phyloP scores from a whole-genome alignment of 1,139 yeast species.

The Insectozyma bohioensis region DNA sequence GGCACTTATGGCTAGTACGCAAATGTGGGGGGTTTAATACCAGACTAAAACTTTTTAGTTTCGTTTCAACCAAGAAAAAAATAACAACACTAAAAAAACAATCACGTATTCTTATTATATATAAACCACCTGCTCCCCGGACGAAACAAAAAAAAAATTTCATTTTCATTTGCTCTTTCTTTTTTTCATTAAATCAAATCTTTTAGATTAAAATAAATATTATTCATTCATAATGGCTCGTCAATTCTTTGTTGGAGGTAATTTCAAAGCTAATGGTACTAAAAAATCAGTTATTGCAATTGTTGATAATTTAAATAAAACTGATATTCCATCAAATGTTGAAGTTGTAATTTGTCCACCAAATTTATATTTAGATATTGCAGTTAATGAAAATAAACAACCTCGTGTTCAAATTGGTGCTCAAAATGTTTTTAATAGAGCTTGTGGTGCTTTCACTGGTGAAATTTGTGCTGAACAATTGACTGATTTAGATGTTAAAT shows the following conservation, averaged over 20 bases:
- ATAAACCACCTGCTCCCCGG: too few species aligned
- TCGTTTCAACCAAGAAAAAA: too few species aligned
- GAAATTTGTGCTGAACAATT: slow-evolving; percentile 88
- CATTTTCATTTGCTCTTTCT: neutral
- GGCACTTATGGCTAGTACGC: too few species aligned
- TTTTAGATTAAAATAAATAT: too few species aligned
- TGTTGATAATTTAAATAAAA: slow-evolving; percentile 77
- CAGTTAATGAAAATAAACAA: slow-evolving; percentile 69
- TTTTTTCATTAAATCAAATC: too few species aligned
- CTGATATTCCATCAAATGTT: slow-evolving; percentile 68
- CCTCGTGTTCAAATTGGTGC: slow-evolving; percentile 79
- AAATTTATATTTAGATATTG: slow-evolving; percentile 81
- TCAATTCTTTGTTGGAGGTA: slow-evolving; percentile 96
- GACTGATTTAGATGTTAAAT: slow-evolving; percentile 87
- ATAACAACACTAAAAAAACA: too few species aligned
- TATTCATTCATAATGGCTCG: slow-evolving; percentile 60
- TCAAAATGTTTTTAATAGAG: slow-evolving; percentile 86
- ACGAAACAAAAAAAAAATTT: neutral
- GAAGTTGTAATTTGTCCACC: slow-evolving; percentile 98
- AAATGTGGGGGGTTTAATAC: too few species aligned
- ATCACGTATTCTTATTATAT: too few species aligned
- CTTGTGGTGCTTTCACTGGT: slow-evolving; percentile 97
- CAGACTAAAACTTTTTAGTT: too few species aligned
- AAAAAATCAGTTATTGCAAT: slow-evolving; percentile 80
- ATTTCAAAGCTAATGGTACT: slow-evolving; percentile 98